These are phyloP conservation scores for Sclerotinia spermophila DNA, from an alignment of 2,329 filamentous ascomycete species.

Conservation along the genomic window DNA sequence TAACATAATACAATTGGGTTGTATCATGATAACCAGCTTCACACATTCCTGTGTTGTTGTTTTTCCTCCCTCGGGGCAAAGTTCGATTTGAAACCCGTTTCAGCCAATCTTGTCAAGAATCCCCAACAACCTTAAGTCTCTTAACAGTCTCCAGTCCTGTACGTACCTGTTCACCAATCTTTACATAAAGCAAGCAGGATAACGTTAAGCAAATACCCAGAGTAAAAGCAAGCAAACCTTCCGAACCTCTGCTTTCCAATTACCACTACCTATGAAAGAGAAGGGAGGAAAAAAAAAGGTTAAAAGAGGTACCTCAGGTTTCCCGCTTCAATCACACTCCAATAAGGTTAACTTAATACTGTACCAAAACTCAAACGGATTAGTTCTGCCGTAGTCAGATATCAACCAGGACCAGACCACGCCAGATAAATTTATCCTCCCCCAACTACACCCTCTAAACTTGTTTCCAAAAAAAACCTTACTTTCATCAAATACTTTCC, in stretches of 20 bases:
- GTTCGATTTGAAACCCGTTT: not conserved
- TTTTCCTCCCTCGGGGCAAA: not conserved
- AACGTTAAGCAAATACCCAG: not conserved
- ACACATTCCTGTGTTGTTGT: not conserved
- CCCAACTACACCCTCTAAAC: not conserved
- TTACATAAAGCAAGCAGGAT: not conserved
- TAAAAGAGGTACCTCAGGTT: not conserved
- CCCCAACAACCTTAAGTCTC: too few species aligned
- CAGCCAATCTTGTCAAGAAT: too few species aligned
- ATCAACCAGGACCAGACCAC: not conserved
- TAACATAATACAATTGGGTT: not conserved
- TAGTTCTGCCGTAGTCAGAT: not conserved
- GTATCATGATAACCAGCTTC: not conserved
- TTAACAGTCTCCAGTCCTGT: not conserved
- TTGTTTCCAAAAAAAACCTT: not conserved
- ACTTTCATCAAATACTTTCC: not conserved
- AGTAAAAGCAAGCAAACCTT: not conserved
- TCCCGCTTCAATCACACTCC: not conserved
- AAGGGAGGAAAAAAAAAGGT: not conserved
- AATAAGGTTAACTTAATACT: too few species aligned
- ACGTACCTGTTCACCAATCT: not conserved
- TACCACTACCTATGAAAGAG: not conserved
- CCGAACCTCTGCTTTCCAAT: not conserved
- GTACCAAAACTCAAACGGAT: constrained; percentile 4
- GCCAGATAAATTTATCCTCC: constrained; percentile 1